phyloP scores from a whole-genome alignment of 108 stramenopile genomes.

The Ochromonas danica region DNA sequence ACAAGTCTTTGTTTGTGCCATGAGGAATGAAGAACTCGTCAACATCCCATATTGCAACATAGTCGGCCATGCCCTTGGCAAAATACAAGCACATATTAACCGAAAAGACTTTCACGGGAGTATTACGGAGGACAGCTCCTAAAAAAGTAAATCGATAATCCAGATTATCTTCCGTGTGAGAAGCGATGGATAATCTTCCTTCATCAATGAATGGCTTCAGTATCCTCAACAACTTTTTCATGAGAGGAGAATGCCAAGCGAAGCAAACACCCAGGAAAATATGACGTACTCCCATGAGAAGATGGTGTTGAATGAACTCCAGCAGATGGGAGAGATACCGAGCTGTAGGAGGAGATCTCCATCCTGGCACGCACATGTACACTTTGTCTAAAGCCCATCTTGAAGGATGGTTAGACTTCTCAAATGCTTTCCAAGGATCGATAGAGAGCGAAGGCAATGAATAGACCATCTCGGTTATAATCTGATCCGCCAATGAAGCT shows the following conservation, averaged over 20 bases:
- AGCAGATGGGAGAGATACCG: not conserved
- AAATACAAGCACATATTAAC: not conserved
- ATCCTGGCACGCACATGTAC: not conserved
- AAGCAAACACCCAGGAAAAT: not conserved
- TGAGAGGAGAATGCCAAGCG: not conserved
- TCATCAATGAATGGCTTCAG: not conserved
- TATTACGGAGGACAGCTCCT: not conserved
- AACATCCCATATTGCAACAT: slow-evolving; percentile 32
- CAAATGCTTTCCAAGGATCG: not conserved
- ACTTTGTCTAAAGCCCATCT: too few relatives aligned
- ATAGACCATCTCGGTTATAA: not conserved
- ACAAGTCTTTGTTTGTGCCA: not conserved
- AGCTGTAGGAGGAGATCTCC: not conserved
- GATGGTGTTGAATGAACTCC: slow-evolving; percentile 26
- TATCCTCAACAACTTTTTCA: not conserved
- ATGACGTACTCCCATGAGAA: not conserved
- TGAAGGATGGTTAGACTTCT: too few relatives aligned
- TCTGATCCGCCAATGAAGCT: too few relatives aligned
- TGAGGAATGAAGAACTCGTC: slow-evolving; percentile 28
- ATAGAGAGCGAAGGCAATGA: not conserved
- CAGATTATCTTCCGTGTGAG: not conserved
- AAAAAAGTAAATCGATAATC: not conserved
- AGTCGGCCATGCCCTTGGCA: slow-evolving; percentile 19
- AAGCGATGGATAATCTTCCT: not conserved
- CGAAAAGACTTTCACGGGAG: not conserved